These are phyloP conservation scores for Penicillium chermesinum DNA, from an alignment of 495 filamentous ascomycete genomes.

Conservation along the genomic window DNA sequence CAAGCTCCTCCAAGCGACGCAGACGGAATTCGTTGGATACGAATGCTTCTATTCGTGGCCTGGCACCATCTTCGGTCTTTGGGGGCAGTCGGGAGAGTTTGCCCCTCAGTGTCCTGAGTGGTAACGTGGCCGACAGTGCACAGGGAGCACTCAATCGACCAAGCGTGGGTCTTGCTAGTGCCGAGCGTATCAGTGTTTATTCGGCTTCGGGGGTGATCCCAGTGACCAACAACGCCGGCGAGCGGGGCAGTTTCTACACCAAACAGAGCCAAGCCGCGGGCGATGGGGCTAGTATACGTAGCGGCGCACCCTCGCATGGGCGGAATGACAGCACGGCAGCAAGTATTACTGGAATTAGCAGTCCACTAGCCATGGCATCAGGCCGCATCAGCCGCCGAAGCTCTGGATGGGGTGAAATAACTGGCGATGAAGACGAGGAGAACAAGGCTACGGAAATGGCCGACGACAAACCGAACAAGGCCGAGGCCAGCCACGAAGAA, in stretches of 20 bases:
- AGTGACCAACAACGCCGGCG: slow-evolving; percentile 50
- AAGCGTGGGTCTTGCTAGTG: slow-evolving; percentile 57
- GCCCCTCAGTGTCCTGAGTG: slow-evolving; percentile 81
- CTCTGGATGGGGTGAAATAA: slow-evolving; percentile 58
- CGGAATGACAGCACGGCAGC: slow-evolving; percentile 77
- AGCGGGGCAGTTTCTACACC: slow-evolving; percentile 74
- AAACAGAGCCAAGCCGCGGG: slow-evolving; percentile 55
- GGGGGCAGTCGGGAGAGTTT: slow-evolving; percentile 84
- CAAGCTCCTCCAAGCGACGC: slow-evolving; percentile 86
- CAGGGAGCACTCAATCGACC: slow-evolving; percentile 43
- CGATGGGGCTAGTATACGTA: slow-evolving; percentile 76
- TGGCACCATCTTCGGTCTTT: slow-evolving; percentile 88
- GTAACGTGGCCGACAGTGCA: slow-evolving; percentile 62
- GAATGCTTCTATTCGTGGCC: slow-evolving; percentile 87
- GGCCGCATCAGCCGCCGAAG: slow-evolving; percentile 56
- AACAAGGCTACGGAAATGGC: slow-evolving; percentile 2
- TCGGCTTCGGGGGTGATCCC: slow-evolving; percentile 68
- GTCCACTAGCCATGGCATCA: slow-evolving; percentile 48
- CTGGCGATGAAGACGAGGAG: slow-evolving; percentile 39
- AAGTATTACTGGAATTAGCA: slow-evolving; percentile 61
- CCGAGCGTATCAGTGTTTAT: slow-evolving; percentile 82
- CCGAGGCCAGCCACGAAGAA: slow-evolving; percentile 9
- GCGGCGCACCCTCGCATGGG: slow-evolving; percentile 68
- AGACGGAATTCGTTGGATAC: slow-evolving; percentile 90
- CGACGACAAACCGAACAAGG: slow-evolving; percentile 23